Evolutionary conservation across 352 stramenopile species (phyloP).

Genomic region (Phytopythium montanum): DNA sequence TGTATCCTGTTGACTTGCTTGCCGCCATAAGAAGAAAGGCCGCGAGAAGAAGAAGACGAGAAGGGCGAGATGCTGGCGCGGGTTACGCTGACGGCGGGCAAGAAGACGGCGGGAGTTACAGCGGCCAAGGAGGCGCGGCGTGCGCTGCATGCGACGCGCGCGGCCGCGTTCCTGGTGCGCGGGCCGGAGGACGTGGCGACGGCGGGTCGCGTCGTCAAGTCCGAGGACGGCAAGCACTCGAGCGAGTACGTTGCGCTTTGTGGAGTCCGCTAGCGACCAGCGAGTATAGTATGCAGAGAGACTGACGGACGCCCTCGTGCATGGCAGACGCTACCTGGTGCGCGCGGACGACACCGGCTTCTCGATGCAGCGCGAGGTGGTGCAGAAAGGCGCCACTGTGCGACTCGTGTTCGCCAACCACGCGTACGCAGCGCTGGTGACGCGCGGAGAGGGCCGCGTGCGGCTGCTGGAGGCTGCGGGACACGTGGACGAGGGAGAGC

Average conservation of each 20-base stretch:
- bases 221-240: slow-evolving; percentile 42
- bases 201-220: slow-evolving; percentile 34
- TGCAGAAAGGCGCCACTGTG: slow-evolving; percentile 47
- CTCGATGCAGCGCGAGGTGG: slow-evolving; percentile 71
- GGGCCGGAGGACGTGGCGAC: slow-evolving; percentile 44
- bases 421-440: slow-evolving; percentile 71
- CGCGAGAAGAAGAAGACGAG: not conserved
- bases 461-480: slow-evolving; percentile 46
- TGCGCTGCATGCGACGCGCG: slow-evolving; percentile 36
- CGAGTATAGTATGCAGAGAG: not conserved
- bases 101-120: not conserved
- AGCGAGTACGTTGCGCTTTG: slow-evolving; percentile 34
- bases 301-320: not conserved
- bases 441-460: slow-evolving; percentile 43
- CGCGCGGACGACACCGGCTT: slow-evolving; percentile 71
- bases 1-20: not conserved
- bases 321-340: slow-evolving; percentile 60
- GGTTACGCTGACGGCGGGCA: not conserved
- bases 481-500: slow-evolving; percentile 25
- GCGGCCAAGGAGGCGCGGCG: slow-evolving; percentile 8
- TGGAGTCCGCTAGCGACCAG: not conserved
- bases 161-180: slow-evolving; percentile 45
- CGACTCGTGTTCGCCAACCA: slow-evolving; percentile 74
- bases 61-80: slow-evolving; percentile 1
- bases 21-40: not conserved